Conservation (phyloP, 768 basidiomycete genomes). For the Favolaschia claudopus region DNA sequence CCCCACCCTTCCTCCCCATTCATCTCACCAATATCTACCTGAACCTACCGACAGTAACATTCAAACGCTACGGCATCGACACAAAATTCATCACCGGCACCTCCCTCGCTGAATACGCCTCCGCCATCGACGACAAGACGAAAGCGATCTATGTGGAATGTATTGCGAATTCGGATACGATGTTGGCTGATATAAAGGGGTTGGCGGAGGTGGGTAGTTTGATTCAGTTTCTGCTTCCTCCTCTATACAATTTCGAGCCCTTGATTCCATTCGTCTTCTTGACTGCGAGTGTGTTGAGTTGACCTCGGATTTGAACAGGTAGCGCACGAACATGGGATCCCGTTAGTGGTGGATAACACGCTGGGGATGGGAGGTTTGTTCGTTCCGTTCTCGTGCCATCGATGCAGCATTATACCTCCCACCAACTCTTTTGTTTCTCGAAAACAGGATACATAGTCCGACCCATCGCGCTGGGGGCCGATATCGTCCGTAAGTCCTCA, state of each 20-base stretch:
- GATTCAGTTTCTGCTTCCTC: neutral
- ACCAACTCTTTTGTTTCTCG: neutral
- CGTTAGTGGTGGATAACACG: conserved; percentile 63
- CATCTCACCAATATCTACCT: neutral
- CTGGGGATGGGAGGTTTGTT: conserved; percentile 52
- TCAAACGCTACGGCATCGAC: conserved; percentile 50
- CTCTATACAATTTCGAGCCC: neutral
- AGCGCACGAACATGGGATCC: conserved; percentile 58
- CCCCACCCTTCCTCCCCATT: too few species aligned
- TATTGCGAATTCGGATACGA: conserved; percentile 63
- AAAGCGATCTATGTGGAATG: conserved; percentile 59
- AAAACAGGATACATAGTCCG: conserved; percentile 48
- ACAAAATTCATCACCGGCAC: conserved; percentile 51
- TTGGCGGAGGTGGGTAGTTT: conserved; percentile 50
- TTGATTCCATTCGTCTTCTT: neutral
- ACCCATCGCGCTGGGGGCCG: conserved; percentile 61
- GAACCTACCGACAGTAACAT: conserved; percentile 36
- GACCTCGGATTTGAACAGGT: conserved; percentile 37
- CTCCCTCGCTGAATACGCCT: conserved; percentile 48
- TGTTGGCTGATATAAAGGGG: conserved; percentile 53
- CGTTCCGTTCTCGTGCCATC: neutral
- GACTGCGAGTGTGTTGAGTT: neutral
- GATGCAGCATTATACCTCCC: too few species aligned
- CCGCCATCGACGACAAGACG: conserved; percentile 59
- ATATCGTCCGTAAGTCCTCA: conserved; percentile 36